A percentile compares a stretch with the other conserved stretches of the same genome.
These are phyloP conservation scores for Triglochin maritima DNA, from an alignment of 106 monocot genomes.

Conservation along the genomic window DNA sequence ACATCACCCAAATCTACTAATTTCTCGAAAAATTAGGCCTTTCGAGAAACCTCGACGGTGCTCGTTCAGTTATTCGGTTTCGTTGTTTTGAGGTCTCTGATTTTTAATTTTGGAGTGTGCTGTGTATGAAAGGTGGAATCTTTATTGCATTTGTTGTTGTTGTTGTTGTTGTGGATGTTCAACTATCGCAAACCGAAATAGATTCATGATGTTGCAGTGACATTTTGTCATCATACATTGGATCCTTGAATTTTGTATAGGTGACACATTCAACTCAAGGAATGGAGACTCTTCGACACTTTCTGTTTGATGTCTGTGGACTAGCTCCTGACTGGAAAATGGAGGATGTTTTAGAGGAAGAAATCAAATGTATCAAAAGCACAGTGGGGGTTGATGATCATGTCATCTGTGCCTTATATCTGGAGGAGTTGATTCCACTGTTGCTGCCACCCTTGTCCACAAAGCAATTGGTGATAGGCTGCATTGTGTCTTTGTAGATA, in stretches of 20 bases:
- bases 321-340: slow-evolving; percentile 86
- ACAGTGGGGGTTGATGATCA: slow-evolving; percentile 75
- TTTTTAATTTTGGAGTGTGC: too few relatives aligned
- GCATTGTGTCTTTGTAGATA: slow-evolving; percentile 93
- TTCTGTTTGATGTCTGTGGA: slow-evolving; percentile 80
- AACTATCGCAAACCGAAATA: too few relatives aligned
- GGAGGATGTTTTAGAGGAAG: slow-evolving; percentile 89
- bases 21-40: too few relatives aligned
- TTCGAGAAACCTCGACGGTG: too few relatives aligned
- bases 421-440: slow-evolving; percentile 95
- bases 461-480: slow-evolving; percentile 86
- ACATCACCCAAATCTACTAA: too few relatives aligned
- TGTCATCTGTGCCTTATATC: slow-evolving; percentile 94
- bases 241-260: slow-evolving; percentile 15
- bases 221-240: too few relatives aligned
- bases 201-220: too few relatives aligned
- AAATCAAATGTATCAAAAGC: slow-evolving; percentile 59
- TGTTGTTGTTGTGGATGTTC: too few relatives aligned
- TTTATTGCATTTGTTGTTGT: too few relatives aligned
- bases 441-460: slow-evolving; percentile 90
- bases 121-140: too few relatives aligned
- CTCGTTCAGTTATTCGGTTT: too few relatives aligned
- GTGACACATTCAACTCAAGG: slow-evolving; percentile 87
- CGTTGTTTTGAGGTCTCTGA: too few relatives aligned
- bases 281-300: slow-evolving; percentile 76